Percentiles rank a stretch among this genome's conserved stretches.
Evolutionary conservation across 176 grass and related monocot species (phyloP).

Genomic region (Coix lacrymajobi): DNA sequence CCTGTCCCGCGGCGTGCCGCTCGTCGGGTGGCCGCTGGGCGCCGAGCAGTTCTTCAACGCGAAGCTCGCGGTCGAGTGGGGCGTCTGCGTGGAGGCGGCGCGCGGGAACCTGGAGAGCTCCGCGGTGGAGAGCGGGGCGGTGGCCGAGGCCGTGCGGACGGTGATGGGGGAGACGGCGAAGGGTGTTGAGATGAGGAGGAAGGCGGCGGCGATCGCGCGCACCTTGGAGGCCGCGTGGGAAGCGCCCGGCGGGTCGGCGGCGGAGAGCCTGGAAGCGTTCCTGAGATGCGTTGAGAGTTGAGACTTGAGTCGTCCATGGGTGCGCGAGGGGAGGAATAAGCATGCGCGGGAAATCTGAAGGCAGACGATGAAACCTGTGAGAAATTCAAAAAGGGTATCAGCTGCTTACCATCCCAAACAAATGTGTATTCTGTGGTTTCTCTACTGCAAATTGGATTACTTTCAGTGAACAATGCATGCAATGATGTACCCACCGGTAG

Average conservation of each 20-base stretch:
- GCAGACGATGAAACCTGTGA: neutral
- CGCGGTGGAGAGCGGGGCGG: neutral
- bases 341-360: neutral
- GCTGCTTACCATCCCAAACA: neutral
- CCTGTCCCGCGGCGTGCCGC: conserved; percentile 36
- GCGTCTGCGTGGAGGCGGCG: conserved; percentile 53
- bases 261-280: conserved; percentile 27
- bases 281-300: neutral
- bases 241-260: conserved; percentile 27
- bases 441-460: neutral
- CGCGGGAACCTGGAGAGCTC: conserved; percentile 51
- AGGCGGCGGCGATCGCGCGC: neutral
- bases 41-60: conserved; percentile 61
- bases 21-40: conserved; percentile 51
- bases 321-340: neutral
- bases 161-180: conserved; percentile 29
- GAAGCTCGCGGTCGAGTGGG: conserved; percentile 44
- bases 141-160: conserved; percentile 25
- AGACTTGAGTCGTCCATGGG: neutral
- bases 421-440: neutral
- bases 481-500: neutral
- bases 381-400: neutral
- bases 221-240: conserved; percentile 42
- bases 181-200: conserved; percentile 32
- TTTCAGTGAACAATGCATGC: neutral